These are phyloP conservation scores for Trichoderma citrinoviride DNA, from an alignment of 2,329 filamentous ascomycete genomes.

Conservation along the genomic window DNA sequence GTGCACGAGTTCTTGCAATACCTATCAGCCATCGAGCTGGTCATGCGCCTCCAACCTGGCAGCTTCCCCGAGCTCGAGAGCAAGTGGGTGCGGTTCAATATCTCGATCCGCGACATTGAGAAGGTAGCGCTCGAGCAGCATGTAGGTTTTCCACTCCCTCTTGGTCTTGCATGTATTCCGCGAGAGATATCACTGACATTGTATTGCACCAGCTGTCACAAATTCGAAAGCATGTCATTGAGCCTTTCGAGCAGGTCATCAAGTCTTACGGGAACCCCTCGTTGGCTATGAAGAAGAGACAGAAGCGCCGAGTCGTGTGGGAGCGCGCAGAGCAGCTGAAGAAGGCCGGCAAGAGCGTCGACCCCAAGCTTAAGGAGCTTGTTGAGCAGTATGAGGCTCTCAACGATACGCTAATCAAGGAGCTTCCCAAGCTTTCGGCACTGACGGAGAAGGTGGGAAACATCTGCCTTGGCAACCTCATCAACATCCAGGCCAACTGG, in stretches of 20 bases:
- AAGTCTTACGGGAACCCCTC: conserved; percentile 80
- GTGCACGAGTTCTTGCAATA: conserved; percentile 80
- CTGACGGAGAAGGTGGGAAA: conserved; percentile 82
- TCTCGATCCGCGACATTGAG: conserved; percentile 81
- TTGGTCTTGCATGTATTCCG: too few species aligned
- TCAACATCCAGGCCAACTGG: conserved; percentile 82
- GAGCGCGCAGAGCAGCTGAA: conserved; percentile 76
- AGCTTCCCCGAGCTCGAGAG: conserved; percentile 82
- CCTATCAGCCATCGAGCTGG: conserved; percentile 76
- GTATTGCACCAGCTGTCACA: conserved; percentile 48
- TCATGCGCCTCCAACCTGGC: conserved; percentile 70
- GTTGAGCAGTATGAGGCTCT: conserved; percentile 88
- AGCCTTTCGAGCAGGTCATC: conserved; percentile 76
- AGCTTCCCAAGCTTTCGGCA: conserved; percentile 78
- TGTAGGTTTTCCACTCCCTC: conserved; percentile 50
- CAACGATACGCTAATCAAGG: conserved; percentile 90
- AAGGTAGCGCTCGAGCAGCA: conserved; percentile 81
- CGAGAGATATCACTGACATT: conserved; percentile 5
- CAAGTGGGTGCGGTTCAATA: conserved; percentile 90
- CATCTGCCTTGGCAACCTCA: conserved; percentile 76
- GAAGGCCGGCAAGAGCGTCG: conserved; percentile 78
- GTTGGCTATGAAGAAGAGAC: conserved; percentile 87
- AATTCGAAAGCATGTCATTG: conserved; percentile 78
- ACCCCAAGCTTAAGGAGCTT: conserved; percentile 78
- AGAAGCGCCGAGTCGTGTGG: conserved; percentile 88